These are phyloP conservation scores for Scheffersomyces stipitis DNA, from an alignment of 805 yeast species.

Conservation along the genomic window DNA sequence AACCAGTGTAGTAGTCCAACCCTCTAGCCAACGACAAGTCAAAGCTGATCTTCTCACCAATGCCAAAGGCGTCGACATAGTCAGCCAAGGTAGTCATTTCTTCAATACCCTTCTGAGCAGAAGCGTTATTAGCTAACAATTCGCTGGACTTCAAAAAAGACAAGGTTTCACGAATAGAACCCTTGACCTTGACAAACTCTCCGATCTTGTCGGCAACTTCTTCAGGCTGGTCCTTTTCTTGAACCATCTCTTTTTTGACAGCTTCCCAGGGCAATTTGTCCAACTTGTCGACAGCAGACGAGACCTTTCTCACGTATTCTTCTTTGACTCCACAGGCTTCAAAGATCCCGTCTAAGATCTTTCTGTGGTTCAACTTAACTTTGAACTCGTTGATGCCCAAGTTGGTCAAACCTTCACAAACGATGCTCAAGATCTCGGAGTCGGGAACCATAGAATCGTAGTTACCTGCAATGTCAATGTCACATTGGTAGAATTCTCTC, in stretches of 20 bases:
- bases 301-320: conserved; percentile 89
- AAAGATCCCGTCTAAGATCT: conserved; percentile 93
- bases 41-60: conserved; percentile 66
- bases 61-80: conserved; percentile 81
- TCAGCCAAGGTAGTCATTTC: conserved; percentile 77
- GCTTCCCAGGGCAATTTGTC: conserved; percentile 96
- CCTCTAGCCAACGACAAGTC: conserved; percentile 97
- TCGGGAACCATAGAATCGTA: conserved; percentile 97
- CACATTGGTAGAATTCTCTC: conserved; percentile 99
- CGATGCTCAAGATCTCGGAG: conserved; percentile 78
- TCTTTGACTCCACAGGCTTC: conserved; percentile 91
- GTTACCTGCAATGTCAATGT: conserved; percentile 92
- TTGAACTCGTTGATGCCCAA: conserved; percentile 89
- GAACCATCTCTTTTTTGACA: conserved; percentile 88
- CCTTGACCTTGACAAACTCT: conserved; percentile 82
- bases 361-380: conserved; percentile 91
- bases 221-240: conserved; percentile 85
- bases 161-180: conserved; percentile 66
- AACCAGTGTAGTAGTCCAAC: conserved; percentile 94
- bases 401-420: conserved; percentile 80
- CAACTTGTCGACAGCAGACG: conserved; percentile 94
- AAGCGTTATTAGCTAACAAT: conserved; percentile 57
- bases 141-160: conserved; percentile 56
- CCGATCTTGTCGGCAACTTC: conserved; percentile 94
- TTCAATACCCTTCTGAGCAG: conserved; percentile 76